A percentile compares a stretch with the other conserved stretches of the same genome.
Conservation (phyloP, 139 green algal species). For the Spirogloea muscicola region DNA sequence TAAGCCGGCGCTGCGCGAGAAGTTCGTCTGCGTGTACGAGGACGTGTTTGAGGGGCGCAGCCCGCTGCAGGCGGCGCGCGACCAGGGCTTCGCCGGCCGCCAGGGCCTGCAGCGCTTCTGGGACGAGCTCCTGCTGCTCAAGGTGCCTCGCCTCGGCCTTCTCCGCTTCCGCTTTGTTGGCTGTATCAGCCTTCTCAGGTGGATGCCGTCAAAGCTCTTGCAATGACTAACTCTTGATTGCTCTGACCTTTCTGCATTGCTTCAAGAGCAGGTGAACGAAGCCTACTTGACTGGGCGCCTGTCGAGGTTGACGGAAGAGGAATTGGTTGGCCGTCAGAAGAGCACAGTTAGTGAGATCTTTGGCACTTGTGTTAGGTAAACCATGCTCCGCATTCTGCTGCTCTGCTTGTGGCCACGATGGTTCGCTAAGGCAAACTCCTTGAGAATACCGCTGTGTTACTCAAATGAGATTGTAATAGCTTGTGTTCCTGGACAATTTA, state of each 20-base stretch:
- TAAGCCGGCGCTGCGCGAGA: slow-evolving; percentile 36
- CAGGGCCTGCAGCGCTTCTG: slow-evolving; percentile 31
- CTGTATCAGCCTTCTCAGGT: no score
- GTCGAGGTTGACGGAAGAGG: slow-evolving; percentile 13
- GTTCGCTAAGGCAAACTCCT: no score
- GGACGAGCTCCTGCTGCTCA: slow-evolving; percentile 43
- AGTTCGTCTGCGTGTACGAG: slow-evolving; percentile 43
- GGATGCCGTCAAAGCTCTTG: no score
- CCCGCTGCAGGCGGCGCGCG: slow-evolving; percentile 20
- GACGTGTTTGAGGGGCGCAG: slow-evolving; percentile 29
- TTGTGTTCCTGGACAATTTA: no score
- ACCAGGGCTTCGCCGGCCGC: slow-evolving; percentile 34
- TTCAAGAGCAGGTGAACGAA: slow-evolving; percentile 49
- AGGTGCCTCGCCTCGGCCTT: no score
- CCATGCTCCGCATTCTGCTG: no score
- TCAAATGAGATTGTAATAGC: no score
- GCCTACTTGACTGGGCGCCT: slow-evolving; percentile 36
- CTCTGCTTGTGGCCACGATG: no score
- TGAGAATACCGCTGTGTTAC: no score
- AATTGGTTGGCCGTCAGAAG: slow-evolving; percentile 21
- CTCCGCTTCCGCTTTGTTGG: no score
- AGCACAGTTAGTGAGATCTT: slow-evolving; percentile 40
- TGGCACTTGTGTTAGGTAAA: slow-evolving; percentile 36
- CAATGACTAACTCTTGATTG: no score
- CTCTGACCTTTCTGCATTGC: no score